Evolutionary conservation across 352 stramenopile species (phyloP), one percentile per base, ranked within the genome.

Genomic region (Globisporangium solare): DNA sequence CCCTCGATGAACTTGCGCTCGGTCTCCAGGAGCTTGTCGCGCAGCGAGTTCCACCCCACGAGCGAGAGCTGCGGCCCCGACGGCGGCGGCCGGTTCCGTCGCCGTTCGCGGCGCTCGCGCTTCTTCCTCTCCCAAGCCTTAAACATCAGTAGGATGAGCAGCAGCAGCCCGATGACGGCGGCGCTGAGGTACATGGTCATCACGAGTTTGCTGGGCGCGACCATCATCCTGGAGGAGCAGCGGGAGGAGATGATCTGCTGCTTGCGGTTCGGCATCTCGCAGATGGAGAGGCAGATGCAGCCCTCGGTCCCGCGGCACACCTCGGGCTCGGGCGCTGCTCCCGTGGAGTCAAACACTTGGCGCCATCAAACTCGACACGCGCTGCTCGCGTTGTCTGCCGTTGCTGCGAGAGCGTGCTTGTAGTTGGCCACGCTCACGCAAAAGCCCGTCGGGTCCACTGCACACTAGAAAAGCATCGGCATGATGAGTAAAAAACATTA

Each of bases 1-100:
- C 57, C 57, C 18, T 63, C 57, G 42, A 63, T 50, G 42, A 63
- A 63, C 50, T 63, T 50, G 20, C 51, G 51, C 50, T 63, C 57
- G 6, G 31, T 43, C 46, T 60, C 58, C 10, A 64, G 46, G 8
- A 64, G 47, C 52, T 64, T 64, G 20, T 59, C 58, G 41, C 58
- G 58, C 45, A 64, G 46, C 35, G 43, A 32, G 22, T 39, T 60
- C 58, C 58, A 64, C 20, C 58, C 58, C 15, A 47, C 51, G 24
- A 64, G 58, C 37, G 51, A 37, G 14, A 64, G 52, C 20, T 21
- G 18, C 1, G 58, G 58, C 0, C 58, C 58, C 0, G 57, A 53
- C 15, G 49, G 57, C 11, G 35, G 31, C 12, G 21, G 49, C 0
- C 57, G 57, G 49, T 63, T 63, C 39, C 43, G 57, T 0, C 41